A percentile compares a stretch with the other conserved stretches of the same genome.
Conservation (phyloP, 2,329 filamentous ascomycete species). For the Arthrobotrys conoides region DNA sequence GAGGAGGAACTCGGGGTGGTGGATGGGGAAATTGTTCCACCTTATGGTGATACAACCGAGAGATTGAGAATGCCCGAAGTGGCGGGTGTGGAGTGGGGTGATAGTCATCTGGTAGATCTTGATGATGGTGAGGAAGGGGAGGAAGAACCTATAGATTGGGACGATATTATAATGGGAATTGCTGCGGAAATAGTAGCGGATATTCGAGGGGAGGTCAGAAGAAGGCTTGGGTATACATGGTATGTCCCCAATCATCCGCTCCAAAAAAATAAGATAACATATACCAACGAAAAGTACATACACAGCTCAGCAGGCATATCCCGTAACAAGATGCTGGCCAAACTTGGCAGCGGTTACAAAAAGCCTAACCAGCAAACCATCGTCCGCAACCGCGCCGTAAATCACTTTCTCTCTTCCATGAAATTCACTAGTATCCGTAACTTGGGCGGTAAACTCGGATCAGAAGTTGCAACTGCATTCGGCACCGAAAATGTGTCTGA, state of each 20-base stretch:
- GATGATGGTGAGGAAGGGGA: slow-evolving; percentile 80
- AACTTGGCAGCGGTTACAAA: slow-evolving; percentile 89
- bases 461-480: slow-evolving; percentile 85
- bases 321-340: slow-evolving; percentile 94
- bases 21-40: slow-evolving; percentile 70
- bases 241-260: slow-evolving; percentile 4
- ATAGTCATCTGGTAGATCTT: slow-evolving; percentile 71
- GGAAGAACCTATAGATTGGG: slow-evolving; percentile 87
- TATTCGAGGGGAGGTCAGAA: slow-evolving; percentile 78
- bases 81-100: slow-evolving; percentile 58
- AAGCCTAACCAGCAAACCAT: slow-evolving; percentile 96
- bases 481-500: slow-evolving; percentile 84
- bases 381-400: slow-evolving; percentile 86
- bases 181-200: slow-evolving; percentile 89
- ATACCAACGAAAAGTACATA: background rate
- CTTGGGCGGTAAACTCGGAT: slow-evolving; percentile 93
- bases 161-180: slow-evolving; percentile 88
- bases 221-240: slow-evolving; percentile 86
- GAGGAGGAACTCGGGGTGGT: slow-evolving; percentile 74
- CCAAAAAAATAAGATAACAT: background rate
- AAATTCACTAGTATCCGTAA: slow-evolving; percentile 97
- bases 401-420: slow-evolving; percentile 83
- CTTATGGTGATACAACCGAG: slow-evolving; percentile 80
- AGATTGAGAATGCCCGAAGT: slow-evolving; percentile 69
- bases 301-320: slow-evolving; percentile 82